Conservation (phyloP, 2,329 filamentous ascomycete genomes). For the Coniochaeta sp. region DNA sequence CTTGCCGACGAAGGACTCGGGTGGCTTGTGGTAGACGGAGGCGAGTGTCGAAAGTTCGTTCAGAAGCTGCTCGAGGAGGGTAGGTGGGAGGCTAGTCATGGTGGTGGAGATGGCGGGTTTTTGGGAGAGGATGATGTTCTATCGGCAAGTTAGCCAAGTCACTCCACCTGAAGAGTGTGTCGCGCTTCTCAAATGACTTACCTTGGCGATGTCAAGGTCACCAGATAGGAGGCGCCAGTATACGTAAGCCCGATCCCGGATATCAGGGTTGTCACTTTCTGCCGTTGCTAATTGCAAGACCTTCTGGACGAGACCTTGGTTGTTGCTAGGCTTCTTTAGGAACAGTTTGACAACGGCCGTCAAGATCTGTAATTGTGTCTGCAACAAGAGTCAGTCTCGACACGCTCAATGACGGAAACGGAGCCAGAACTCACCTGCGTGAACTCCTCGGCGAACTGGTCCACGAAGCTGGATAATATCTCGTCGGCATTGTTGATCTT, state of each 20-base stretch:
- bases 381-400: slow-evolving; percentile 9
- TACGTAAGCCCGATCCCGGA: slow-evolving; percentile 92
- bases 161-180: neutral
- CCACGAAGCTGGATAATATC: slow-evolving; percentile 84
- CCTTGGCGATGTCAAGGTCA: slow-evolving; percentile 84
- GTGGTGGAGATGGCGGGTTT: slow-evolving; percentile 93
- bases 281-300: slow-evolving; percentile 88
- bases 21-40: slow-evolving; percentile 97
- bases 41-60: slow-evolving; percentile 88
- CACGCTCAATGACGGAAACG: neutral
- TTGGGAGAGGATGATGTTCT: slow-evolving; percentile 84
- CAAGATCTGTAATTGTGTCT: slow-evolving; percentile 97
- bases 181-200: slow-evolving; percentile 25
- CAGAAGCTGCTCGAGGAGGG: slow-evolving; percentile 83
- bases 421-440: slow-evolving; percentile 61
- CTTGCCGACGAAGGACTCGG: slow-evolving; percentile 95
- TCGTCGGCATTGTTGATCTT: slow-evolving; percentile 99
- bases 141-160: slow-evolving; percentile 16
- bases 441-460: slow-evolving; percentile 92
- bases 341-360: slow-evolving; percentile 97
- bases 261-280: slow-evolving; percentile 96
- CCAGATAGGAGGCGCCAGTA: slow-evolving; percentile 96
- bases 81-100: slow-evolving; percentile 78
- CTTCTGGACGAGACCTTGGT: slow-evolving; percentile 85
- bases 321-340: slow-evolving; percentile 90